Evolutionary conservation across 495 filamentous ascomycete genomes (phyloP).

Genomic region (Rostrohypoxylon terebratum): DNA sequence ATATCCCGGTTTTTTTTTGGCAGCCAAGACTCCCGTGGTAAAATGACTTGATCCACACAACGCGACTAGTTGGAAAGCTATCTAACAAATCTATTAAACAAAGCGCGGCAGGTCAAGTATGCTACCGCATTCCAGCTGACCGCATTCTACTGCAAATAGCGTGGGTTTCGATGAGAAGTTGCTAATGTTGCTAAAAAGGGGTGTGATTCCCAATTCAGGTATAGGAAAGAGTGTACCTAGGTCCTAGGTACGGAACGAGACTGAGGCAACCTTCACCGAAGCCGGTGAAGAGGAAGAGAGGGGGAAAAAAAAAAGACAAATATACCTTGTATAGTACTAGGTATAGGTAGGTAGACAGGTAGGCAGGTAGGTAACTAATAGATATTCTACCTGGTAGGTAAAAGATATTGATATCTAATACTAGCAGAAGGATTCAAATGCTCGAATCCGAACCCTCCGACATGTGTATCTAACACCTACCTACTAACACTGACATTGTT

Average conservation of each 20-base stretch:
- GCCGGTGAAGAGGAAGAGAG: not conserved
- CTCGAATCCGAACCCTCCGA: slow-evolving; percentile 6
- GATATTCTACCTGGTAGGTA: no score
- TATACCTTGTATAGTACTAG: not conserved
- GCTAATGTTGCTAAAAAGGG: not conserved
- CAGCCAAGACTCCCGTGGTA: slow-evolving; percentile 5
- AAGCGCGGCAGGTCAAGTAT: slow-evolving; percentile 12
- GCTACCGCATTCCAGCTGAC: not conserved
- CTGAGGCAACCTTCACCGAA: slow-evolving; percentile 6
- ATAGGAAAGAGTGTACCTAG: slow-evolving; percentile 9
- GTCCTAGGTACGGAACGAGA: slow-evolving; percentile 19
- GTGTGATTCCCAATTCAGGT: not conserved
- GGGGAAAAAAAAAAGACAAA: not conserved
- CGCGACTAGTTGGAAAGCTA: slow-evolving; percentile 7
- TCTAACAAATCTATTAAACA: slow-evolving; percentile 17
- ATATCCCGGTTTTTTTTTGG: slow-evolving; percentile 11
- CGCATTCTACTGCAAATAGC: slow-evolving; percentile 2
- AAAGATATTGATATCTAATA: slow-evolving; percentile 7
- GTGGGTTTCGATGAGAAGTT: not conserved
- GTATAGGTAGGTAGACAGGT: not conserved
- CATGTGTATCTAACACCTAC: no score
- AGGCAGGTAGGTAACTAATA: not conserved
- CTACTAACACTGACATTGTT: slow-evolving; percentile 12
- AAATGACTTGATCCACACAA: slow-evolving; percentile 12
- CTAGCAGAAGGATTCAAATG: slow-evolving; percentile 18